Evolutionary conservation across 1,284 basidiomycete genomes (phyloP), one percentile per base, ranked within the genome.

Genomic region (Melampsora abietis-canadensis): DNA sequence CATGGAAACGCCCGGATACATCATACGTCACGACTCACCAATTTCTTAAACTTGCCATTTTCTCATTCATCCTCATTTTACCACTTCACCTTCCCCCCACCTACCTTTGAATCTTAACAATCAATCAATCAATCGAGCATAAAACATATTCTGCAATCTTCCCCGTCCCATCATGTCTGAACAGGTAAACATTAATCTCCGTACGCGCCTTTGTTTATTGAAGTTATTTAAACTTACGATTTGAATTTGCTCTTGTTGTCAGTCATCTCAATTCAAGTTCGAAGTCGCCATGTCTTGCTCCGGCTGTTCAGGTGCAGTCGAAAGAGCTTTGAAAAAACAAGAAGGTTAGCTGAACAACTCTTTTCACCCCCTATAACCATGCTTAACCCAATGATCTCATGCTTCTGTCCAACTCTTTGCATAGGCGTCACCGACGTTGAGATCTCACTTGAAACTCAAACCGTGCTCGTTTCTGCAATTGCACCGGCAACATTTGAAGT

Each of bases 241-340:
- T 24, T 57, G 5, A 7, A 24, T 57, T 57, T 21, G 14, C 12
- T 21, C 5, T 57, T 8, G 0, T 24, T 21, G 7, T 1, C 31
- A 62, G 60, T 10, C 24, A 62, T 31, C 24, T 17, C 64, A 75
- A 64, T 75, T 44, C 44, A 60, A 67, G 19, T 75, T 75, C 48
- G 57, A 75, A 21, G 72, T 75, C 8, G 19, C 54, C 6, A 75
- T 75, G 72, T 62, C 72, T 12, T 75, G 72, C 37, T 31, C 57
- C 1, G 72, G 72, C n/a, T 75, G 72, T 51, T 75, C 72, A 7
- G 72, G 72, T 47, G 65, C 72, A 46, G 65, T 75, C 2, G 72
- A 75, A 37, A 64, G 72, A 6, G 72, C 72, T n/a, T 62, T 75
- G 17, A 75, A 75, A 44, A 75, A 67, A 61, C 72, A 75, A 75